phyloP scores from a whole-genome alignment of 164 flowering plant genomes.

The Warburgia ugandensis region DNA sequence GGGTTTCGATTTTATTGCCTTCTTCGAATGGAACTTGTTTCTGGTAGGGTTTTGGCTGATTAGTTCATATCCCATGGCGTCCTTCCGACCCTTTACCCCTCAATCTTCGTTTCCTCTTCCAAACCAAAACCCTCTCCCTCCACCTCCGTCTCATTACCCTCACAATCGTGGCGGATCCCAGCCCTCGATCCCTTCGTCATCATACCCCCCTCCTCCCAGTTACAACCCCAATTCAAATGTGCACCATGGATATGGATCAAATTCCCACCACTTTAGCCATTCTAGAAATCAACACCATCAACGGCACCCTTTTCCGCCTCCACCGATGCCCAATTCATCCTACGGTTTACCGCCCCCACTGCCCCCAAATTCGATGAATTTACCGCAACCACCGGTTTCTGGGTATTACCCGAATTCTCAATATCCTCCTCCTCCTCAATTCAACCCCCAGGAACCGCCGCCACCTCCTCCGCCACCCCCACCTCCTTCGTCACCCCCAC shows the following conservation, averaged over 20 bases:
- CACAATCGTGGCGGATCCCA: constrained; percentile 28
- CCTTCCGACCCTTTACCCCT: constrained; percentile 54
- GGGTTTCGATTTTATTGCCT: too few species aligned
- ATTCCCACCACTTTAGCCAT: constrained; percentile 26
- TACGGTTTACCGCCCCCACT: constrained; percentile 15
- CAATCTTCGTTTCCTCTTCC: constrained; percentile 40
- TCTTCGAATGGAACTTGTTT: too few species aligned
- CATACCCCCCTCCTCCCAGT: constrained; percentile 21
- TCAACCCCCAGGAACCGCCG: constrained; percentile 26
- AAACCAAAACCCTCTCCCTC: constrained; percentile 25
- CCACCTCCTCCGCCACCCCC: constrained; percentile 18
- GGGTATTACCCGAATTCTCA: constrained; percentile 26
- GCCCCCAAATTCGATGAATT: constrained; percentile 27
- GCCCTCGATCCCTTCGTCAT: constrained; percentile 15
- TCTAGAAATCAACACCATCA: constrained; percentile 32
- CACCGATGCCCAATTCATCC: neutral
- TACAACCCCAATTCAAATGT: constrained; percentile 26
- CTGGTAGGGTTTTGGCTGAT: neutral
- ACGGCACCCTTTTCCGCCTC: constrained; percentile 32
- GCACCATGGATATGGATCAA: constrained; percentile 28
- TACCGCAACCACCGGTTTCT: constrained; percentile 22
- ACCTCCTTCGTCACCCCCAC: constrained; percentile 50
- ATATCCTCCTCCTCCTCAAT: constrained; percentile 26
- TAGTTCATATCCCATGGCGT: constrained; percentile 38
- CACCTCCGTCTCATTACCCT: constrained; percentile 28